A percentile compares a stretch with the other conserved stretches of the same genome.
phyloP scores from a whole-genome alignment of 257 asterid species.

The Handroanthus guayacan region DNA sequence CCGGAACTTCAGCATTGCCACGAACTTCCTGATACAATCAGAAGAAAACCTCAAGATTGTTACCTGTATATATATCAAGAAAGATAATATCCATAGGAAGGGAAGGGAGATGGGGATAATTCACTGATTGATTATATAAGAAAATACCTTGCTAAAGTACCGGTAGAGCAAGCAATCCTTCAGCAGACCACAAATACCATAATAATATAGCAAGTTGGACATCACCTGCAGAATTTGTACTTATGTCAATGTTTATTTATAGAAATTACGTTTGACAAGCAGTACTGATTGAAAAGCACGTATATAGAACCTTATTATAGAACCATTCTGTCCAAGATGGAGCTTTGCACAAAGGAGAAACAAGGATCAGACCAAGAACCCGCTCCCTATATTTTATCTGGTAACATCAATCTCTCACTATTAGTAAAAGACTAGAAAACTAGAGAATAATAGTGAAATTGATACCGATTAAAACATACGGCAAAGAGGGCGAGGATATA shows the following conservation, averaged over 20 bases:
- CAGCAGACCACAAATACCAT: constrained; percentile 73
- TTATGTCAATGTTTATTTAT: constrained; percentile 3
- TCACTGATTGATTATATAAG: neutral
- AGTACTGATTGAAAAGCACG: neutral
- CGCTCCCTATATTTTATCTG: constrained; percentile 78
- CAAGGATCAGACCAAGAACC: constrained; percentile 78
- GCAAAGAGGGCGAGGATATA: constrained; percentile 74
- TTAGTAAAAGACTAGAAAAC: constrained; percentile 20
- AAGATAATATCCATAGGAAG: neutral
- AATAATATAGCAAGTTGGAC: constrained; percentile 73
- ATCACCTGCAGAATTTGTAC: constrained; percentile 53
- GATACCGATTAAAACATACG: constrained; percentile 45
- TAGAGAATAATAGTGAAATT: neutral
- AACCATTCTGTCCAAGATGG: constrained; percentile 89
- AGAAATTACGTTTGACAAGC: neutral
- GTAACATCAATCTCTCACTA: constrained; percentile 36
- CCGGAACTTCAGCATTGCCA: constrained; percentile 64
- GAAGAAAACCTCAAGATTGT: constrained; percentile 14
- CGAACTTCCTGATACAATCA: constrained; percentile 65
- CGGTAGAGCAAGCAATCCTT: constrained; percentile 74
- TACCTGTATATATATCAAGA: neutral
- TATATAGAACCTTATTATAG: constrained; percentile 62
- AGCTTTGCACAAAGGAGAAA: constrained; percentile 79
- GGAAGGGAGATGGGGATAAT: neutral
- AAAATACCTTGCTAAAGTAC: constrained; percentile 74